Base-by-base conservation (phyloP, 257 asterid species). In the Solanum pennellii region DNA sequence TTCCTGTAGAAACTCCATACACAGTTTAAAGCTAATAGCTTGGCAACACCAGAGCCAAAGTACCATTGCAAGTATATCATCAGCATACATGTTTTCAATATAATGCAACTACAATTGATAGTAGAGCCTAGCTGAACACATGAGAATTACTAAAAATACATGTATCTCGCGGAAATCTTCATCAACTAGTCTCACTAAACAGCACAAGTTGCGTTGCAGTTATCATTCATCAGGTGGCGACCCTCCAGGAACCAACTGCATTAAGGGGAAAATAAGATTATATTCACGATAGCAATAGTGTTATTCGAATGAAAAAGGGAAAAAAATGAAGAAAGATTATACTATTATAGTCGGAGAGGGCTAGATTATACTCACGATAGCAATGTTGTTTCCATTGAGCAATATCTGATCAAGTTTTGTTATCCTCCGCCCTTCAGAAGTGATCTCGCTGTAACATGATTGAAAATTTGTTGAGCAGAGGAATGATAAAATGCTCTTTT, bases 381-480 rank as follows among this genome's bases (percentile, higher is more conserved):
- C 99, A 88, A 96, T 96, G 91, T 96, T 95, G 94, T 96, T 96
- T 62, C 99, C 98, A 29, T 96, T 96, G 39, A 95, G 99, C 91
- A 96, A 89, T 83, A 96, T 96, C 89, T 96, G 99, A 87, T 96
- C 99, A 65, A 96, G 94, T 90, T 94, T 95, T 49, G 99, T 96
- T 45, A 96, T 90, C 8, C 98, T 91, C 35, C 98, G 94, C n/a
- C 99, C 99, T 92, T 96, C 98, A 8, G 98, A 90, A 73, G 99
- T 96, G 86, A 95, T 96, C 91, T 96, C 99, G 85, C 99, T 95
- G 96, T 18, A 92, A 86, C 44, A 52, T 5, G 12, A 45, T 31
- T 29, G 69, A 12, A 49, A 49, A 49, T 4, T 31, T 31, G 83
- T 49, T 82, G 4, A 29, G 85, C 45, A 49, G 69, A 2, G 69